Conservation (phyloP, 2,329 filamentous ascomycete genomes). For the Penicillium sp. region DNA sequence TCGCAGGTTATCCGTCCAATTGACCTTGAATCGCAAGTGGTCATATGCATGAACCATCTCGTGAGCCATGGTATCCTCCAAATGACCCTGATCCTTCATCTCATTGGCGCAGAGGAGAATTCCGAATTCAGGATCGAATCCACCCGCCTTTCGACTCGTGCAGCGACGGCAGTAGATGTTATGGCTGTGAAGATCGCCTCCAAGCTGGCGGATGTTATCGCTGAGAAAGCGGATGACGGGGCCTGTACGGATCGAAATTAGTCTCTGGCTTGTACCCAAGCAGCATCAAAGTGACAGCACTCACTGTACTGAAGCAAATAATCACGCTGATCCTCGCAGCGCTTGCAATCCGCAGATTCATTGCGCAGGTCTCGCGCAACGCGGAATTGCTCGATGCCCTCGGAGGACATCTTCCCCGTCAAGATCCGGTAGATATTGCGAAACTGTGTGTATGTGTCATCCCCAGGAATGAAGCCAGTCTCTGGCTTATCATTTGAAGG, state of each 20-base stretch:
- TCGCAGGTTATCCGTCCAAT: constrained; percentile 75
- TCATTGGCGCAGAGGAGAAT: constrained; percentile 94
- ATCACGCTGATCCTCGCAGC: constrained; percentile 79
- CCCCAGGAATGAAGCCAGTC: constrained; percentile 42
- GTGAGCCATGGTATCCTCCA: constrained; percentile 93
- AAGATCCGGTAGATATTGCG: constrained; percentile 84
- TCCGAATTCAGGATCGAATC: constrained; percentile 82
- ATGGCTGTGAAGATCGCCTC: constrained; percentile 68
- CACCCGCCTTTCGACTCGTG: constrained; percentile 70
- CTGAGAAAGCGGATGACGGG: constrained; percentile 85
- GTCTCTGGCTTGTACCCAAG: background rate
- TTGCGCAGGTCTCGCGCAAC: constrained; percentile 72
- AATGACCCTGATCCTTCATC: constrained; percentile 73
- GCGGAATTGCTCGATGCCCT: constrained; percentile 75
- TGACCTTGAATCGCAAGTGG: constrained; percentile 85
- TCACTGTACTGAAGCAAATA: constrained; percentile 77
- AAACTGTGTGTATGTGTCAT: constrained; percentile 60
- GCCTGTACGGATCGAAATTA: constrained; percentile 39
- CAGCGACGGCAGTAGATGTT: constrained; percentile 87
- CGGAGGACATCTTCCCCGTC: constrained; percentile 68
- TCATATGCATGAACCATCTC: constrained; percentile 99
- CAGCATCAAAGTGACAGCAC: constrained; percentile 4
- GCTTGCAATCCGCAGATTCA: constrained; percentile 75
- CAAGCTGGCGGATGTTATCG: constrained; percentile 76
- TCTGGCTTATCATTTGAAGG: constrained; percentile 27